Base-by-base conservation (phyloP, 441 rosid species). In the Rhodomyrtus psidioides region DNA sequence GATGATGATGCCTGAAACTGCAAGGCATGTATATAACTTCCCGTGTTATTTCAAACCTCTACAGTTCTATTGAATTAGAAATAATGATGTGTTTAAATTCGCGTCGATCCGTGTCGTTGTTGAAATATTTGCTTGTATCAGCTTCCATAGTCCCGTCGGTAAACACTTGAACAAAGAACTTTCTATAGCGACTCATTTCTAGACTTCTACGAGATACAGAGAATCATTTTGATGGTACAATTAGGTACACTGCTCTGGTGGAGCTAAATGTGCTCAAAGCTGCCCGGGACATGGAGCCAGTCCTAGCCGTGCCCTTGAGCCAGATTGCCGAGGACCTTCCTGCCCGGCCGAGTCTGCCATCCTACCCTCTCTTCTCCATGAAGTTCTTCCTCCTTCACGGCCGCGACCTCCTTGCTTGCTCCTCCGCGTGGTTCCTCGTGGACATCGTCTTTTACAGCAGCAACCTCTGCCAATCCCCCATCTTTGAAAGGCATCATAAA, bases 161-260 rank as follows among this genome's bases (percentile, higher is more conserved):
- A 17, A 62, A 30, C 24, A 8, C 75, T 62, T 62, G 75, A 42
- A 8, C 23, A 34, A 62, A 30, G 24, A 62, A 28, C 44, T 28
- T 17, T 62, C 42, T 4, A 16, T 28, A 16, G 44, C 23, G 42
- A 28, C 75, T 28, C 13, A 16, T 62, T 28, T 28, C 23, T 62
- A 60, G 62, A 26, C 26, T 10, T 23, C 26, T 65, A 17, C 14
- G 0, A 60, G 42, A 60, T 60, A 62, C 26, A 19, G 4, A 34
- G 0, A 9, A 34, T 65, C 4, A 0, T 1, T 12, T 26, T 24
- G 27, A 10, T 62, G 24, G 28, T 79, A 23, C 4, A 24, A 53
- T 12, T 34, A 95, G 98, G 86, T 94, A 91, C 89, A 95, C 96
- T 65, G 96, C 96, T 30, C 74, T 95, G 14, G 95, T 95, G 55